Percentiles rank a stretch among this genome's conserved stretches.
Conservation (phyloP, 1,284 basidiomycete species). For the Marasmius sp. region DNA sequence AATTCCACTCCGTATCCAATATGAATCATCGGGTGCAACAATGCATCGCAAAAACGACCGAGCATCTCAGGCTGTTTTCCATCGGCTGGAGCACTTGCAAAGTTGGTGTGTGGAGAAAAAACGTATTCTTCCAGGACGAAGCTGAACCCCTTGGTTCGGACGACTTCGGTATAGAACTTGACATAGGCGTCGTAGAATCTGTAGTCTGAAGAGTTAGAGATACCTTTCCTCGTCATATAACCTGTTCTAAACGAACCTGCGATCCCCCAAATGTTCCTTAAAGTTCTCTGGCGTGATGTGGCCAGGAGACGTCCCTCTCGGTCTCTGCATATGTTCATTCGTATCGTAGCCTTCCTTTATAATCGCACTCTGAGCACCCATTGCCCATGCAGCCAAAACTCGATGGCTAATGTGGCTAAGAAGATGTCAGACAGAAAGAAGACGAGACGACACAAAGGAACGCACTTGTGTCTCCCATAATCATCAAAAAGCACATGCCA, state of each 20-base stretch:
- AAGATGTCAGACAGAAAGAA: conserved; percentile 1
- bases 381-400: conserved; percentile 48
- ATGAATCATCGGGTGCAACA: conserved; percentile 69
- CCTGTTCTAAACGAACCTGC: conserved; percentile 23
- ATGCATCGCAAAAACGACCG: conserved; percentile 54
- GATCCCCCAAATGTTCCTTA: conserved; percentile 47
- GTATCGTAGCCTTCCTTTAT: conserved; percentile 43
- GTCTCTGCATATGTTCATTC: conserved; percentile 39
- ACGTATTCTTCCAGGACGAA: conserved; percentile 55
- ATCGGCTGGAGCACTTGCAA: conserved; percentile 23
- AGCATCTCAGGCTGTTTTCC: conserved; percentile 56
- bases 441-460: neutral
- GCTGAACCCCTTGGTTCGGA: conserved; percentile 40
- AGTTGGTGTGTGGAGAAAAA: conserved; percentile 55
- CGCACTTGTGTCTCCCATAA: conserved; percentile 43
- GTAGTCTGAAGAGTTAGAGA: neutral
- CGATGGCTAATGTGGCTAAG: conserved; percentile 53
- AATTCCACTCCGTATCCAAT: conserved; percentile 66
- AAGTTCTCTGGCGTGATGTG: conserved; percentile 45
- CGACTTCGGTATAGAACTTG: conserved; percentile 49
- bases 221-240: conserved; percentile 10
- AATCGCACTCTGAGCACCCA: conserved; percentile 43
- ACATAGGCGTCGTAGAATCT: conserved; percentile 58
- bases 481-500: conserved; percentile 48
- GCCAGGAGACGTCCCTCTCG: conserved; percentile 40